Percentiles rank a stretch among this genome's conserved stretches.
Conservation (phyloP, 805 yeast genomes). For the Yarrowia osloensis region DNA sequence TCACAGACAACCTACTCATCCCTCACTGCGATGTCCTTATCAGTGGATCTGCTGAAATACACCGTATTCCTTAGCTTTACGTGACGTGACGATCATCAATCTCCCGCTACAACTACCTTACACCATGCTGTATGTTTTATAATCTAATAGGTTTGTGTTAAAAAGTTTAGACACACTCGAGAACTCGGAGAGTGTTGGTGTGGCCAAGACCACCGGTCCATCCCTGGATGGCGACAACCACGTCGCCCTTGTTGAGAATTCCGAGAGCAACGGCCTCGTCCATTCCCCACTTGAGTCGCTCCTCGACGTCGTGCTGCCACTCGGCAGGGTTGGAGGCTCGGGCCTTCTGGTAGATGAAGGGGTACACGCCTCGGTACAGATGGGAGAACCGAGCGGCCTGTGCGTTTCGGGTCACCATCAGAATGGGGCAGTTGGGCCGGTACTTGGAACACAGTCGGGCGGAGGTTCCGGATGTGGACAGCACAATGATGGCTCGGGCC, state of each 20-base stretch:
- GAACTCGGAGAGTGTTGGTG: constrained; percentile 96
- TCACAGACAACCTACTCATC: no score
- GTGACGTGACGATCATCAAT: no score
- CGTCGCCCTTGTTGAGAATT: constrained; percentile 82
- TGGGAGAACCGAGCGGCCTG: constrained; percentile 93
- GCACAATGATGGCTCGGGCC: constrained; percentile 94
- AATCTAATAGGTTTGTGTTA: constrained; percentile 12
- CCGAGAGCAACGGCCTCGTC: constrained; percentile 85
- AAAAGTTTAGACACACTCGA: constrained; percentile 53
- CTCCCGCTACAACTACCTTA: no score
- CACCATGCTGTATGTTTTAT: no score
- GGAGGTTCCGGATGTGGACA: constrained; percentile 92
- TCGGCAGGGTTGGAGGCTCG: constrained; percentile 57
- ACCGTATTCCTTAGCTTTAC: no score
- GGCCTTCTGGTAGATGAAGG: constrained; percentile 75
- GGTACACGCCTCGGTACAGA: constrained; percentile 98
- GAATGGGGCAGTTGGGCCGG: constrained; percentile 95
- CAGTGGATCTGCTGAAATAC: no score
- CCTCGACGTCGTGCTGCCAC: constrained; percentile 97
- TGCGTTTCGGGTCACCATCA: constrained; percentile 96
- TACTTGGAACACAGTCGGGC: constrained; percentile 96
- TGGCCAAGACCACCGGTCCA: constrained; percentile 54
- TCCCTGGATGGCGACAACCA: constrained; percentile 94
- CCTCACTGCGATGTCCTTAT: no score
- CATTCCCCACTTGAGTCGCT: constrained; percentile 90